Conservation (phyloP, 2,329 filamentous ascomycete species). For the Pestalotiopsis fici region DNA sequence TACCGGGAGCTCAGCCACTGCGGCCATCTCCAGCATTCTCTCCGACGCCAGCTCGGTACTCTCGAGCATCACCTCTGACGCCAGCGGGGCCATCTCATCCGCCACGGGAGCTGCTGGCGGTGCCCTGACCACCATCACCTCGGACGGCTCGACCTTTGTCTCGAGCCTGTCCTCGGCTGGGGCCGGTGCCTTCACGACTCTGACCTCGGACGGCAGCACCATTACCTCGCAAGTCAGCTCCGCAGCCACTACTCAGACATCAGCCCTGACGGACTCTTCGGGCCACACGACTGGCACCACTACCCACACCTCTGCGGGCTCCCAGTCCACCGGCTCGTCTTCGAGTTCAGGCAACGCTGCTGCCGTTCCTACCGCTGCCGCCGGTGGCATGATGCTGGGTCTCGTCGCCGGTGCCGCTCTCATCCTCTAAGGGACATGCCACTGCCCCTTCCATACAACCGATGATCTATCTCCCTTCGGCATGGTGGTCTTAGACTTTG, state of each 20-base stretch:
- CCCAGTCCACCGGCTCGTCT: background rate
- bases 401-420: background rate
- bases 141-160: background rate
- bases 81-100: background rate
- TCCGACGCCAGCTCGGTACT: background rate
- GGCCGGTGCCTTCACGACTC: background rate
- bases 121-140: background rate
- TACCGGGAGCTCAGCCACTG: background rate
- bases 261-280: background rate
- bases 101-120: background rate
- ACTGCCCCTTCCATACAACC: too few relatives aligned
- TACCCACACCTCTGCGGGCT: background rate
- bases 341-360: background rate
- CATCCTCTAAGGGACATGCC: too few relatives aligned
- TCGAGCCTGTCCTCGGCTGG: conserved; percentile 2
- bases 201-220: conserved; percentile 1
- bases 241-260: background rate
- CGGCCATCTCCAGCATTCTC: background rate
- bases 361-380: background rate
- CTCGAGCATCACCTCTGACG: background rate
- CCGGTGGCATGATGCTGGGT: background rate
- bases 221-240: background rate
- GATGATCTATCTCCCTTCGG: too few relatives aligned
- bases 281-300: background rate
- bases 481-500: background rate